A percentile compares a stretch with the other conserved stretches of the same genome.
These are phyloP conservation scores for Podospora pseudoanserina DNA, from an alignment of 495 filamentous ascomycete species.

Conservation along the genomic window DNA sequence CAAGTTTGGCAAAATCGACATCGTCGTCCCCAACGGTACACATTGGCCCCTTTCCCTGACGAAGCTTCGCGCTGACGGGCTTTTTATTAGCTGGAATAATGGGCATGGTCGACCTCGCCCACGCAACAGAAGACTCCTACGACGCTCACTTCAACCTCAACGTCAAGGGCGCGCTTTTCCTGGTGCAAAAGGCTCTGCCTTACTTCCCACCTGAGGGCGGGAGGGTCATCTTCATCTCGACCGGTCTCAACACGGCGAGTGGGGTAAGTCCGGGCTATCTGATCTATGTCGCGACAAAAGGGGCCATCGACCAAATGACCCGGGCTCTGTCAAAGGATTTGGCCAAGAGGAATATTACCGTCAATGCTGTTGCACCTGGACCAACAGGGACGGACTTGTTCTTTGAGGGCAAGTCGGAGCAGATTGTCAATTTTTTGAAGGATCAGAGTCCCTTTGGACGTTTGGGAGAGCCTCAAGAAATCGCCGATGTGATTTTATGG, in stretches of 20 bases:
- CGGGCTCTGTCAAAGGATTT: constrained; percentile 63
- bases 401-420: constrained; percentile 57
- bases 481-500: constrained; percentile 56
- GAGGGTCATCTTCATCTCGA: constrained; percentile 60
- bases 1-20: constrained; percentile 64
- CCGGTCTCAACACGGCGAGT: constrained; percentile 43
- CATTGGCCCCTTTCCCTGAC: background rate
- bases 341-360: constrained; percentile 55
- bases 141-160: constrained; percentile 55
- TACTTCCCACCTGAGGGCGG: constrained; percentile 54
- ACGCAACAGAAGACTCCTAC: constrained; percentile 57
- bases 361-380: constrained; percentile 64
- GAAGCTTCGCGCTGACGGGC: too few species aligned
- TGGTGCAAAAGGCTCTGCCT: constrained; percentile 59
- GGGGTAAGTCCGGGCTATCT: constrained; percentile 56
- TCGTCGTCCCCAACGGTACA: constrained; percentile 54
- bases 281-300: constrained; percentile 61
- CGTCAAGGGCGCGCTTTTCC: constrained; percentile 66
- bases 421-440: constrained; percentile 51
- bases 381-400: constrained; percentile 68
- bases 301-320: constrained; percentile 67
- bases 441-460: constrained; percentile 52
- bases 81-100: constrained; percentile 46
- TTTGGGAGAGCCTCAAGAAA: constrained; percentile 59
- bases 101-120: constrained; percentile 52